These are phyloP conservation scores for Thymus quinquecostatus DNA, from an alignment of 257 asterid genomes.

Conservation along the genomic window DNA sequence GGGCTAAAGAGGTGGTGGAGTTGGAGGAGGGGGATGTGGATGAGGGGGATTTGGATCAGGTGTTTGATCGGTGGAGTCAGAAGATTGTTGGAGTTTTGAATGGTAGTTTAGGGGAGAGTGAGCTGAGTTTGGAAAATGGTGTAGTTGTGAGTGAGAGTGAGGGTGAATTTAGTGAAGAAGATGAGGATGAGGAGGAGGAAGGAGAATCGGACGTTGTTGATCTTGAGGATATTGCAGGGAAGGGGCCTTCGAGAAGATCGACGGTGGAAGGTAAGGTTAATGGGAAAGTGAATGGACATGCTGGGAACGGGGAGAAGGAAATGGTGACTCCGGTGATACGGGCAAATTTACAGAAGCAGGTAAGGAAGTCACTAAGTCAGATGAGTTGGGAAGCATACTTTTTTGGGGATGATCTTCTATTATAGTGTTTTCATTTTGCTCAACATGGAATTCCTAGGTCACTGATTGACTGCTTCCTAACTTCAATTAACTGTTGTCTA, in stretches of 20 bases:
- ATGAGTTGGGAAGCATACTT: neutral
- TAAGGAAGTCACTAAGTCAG: slow-evolving; percentile 28
- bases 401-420: slow-evolving; percentile 1
- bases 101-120: slow-evolving; percentile 44
- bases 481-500: neutral
- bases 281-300: slow-evolving; percentile 62
- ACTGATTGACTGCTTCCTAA: neutral
- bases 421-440: slow-evolving; percentile 13
- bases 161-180: slow-evolving; percentile 55
- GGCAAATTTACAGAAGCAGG: slow-evolving; percentile 94
- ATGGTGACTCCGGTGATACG: slow-evolving; percentile 91
- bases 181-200: slow-evolving; percentile 47
- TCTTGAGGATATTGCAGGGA: slow-evolving; percentile 96
- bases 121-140: slow-evolving; percentile 27
- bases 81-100: slow-evolving; percentile 59
- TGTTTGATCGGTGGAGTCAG: slow-evolving; percentile 78
- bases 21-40: slow-evolving; percentile 84
- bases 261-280: slow-evolving; percentile 46
- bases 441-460: neutral
- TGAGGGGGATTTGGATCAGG: slow-evolving; percentile 64
- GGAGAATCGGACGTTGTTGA: slow-evolving; percentile 63
- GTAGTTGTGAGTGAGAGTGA: slow-evolving; percentile 49
- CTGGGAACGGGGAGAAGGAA: slow-evolving; percentile 70
- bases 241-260: slow-evolving; percentile 74
- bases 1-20: slow-evolving; percentile 71